Evolutionary conservation across 2,329 filamentous ascomycete genomes (phyloP), one percentile per base, ranked within the genome.

Genomic region (Apiospora phragmitis): DNA sequence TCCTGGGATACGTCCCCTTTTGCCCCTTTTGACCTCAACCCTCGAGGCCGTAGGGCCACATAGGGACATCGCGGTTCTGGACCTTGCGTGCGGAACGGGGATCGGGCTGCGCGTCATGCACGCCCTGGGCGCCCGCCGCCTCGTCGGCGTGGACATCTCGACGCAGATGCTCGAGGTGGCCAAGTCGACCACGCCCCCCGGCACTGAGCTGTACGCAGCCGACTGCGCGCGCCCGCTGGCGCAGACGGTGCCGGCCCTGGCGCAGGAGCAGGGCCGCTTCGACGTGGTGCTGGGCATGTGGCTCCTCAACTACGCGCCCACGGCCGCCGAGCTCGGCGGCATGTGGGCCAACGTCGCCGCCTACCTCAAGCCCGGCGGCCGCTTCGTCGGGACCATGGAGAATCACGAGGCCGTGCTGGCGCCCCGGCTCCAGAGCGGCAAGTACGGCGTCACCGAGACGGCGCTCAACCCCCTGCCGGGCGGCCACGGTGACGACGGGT

Each of bases 341-440:
- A 70, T 70, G 68, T 70, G 68, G 68, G 35, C 24, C 41, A 70
- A 70, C 62, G 67, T 70, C 29, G 68, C 68, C 35, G 41, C 55
- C n/a, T 51, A 67, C 65, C 65, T 70, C 59, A 70, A 70, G 59
- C 68, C 68, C 59, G 68, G 55, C 35, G 68, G 59, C 41, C 24
- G 42, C 35, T 70, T 70, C 65, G 42, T 70, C 29, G 68, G 68
- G 14, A 70, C 51, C 68, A 67, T 70, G n/a, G 59, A 66, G 38
- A 70, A 70, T 45, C 68, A 66, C 59, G 59, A 70, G n/a, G 55
- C 45, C 32, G 51, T 65, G 51, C n/a, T 26, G 35, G 45, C 68
- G 35, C 45, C 68, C 32, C 45, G 68, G 21, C 45, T 69, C 11
- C 68, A 32, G 35, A 42, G 26, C 38, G 45, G 47, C 68, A 59